Conservation (phyloP, 2,329 filamentous ascomycete species). For the Fusarium piperis region DNA sequence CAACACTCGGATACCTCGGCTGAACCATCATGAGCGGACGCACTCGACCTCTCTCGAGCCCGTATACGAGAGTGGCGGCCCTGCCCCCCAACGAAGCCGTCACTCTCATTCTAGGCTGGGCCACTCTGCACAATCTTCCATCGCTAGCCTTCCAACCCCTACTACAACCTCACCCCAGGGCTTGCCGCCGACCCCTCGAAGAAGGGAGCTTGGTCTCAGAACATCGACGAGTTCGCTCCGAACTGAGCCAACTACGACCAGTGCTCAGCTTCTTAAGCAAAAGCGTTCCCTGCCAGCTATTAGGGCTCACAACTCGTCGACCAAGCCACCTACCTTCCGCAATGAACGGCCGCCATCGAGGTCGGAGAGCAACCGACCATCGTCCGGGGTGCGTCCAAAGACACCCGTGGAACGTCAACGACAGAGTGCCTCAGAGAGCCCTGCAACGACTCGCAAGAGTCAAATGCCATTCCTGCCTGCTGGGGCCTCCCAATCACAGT, state of each 20-base stretch:
- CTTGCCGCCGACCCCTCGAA: slow-evolving; percentile 68
- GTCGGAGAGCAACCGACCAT: slow-evolving; percentile 61
- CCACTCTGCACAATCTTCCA: slow-evolving; percentile 75
- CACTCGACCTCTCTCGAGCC: slow-evolving; percentile 83
- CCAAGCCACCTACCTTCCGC: slow-evolving; percentile 58
- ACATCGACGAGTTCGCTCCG: slow-evolving; percentile 64
- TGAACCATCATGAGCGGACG: slow-evolving; percentile 75
- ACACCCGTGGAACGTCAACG: slow-evolving; percentile 74
- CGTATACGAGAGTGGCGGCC: slow-evolving; percentile 87
- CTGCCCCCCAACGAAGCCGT: slow-evolving; percentile 66
- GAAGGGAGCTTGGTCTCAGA: slow-evolving; percentile 67
- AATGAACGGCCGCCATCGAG: slow-evolving; percentile 70
- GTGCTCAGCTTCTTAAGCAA: slow-evolving; percentile 70
- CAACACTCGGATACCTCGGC: slow-evolving; percentile 80
- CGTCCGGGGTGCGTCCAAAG: slow-evolving; percentile 68
- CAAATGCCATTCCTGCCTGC: slow-evolving; percentile 82
- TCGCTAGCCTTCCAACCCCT: slow-evolving; percentile 70
- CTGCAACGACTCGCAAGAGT: slow-evolving; percentile 65
- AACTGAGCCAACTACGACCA: slow-evolving; percentile 71
- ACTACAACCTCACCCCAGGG: slow-evolving; percentile 65
- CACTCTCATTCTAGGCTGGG: slow-evolving; percentile 74
- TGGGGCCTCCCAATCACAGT: slow-evolving; percentile 76
- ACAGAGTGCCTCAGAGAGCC: slow-evolving; percentile 58
- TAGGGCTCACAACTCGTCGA: slow-evolving; percentile 60
- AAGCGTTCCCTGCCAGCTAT: slow-evolving; percentile 73